Percentiles rank a stretch among this genome's conserved stretches.
Evolutionary conservation across 2,329 filamentous ascomycete genomes (phyloP).

Genomic region (Scedosporium aurantiacum): DNA sequence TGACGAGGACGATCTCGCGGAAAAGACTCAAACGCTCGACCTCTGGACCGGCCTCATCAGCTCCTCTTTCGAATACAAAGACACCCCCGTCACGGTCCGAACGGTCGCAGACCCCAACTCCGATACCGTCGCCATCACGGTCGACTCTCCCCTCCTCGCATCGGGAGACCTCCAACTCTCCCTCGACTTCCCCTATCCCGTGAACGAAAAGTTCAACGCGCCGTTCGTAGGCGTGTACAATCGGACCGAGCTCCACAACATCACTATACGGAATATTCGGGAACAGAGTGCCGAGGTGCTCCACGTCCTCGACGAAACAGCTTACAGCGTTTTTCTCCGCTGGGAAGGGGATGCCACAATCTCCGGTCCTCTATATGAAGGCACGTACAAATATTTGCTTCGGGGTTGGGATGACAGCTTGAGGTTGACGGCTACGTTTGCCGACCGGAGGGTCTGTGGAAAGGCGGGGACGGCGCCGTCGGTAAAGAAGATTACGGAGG

Average conservation of each 20-base stretch:
- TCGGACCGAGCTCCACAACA: neutral
- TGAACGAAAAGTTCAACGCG: slow-evolving; percentile 31
- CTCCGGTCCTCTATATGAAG: neutral
- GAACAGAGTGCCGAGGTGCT: neutral
- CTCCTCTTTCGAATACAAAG: slow-evolving; percentile 23
- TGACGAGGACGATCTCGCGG: slow-evolving; percentile 15
- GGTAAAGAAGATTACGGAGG: neutral
- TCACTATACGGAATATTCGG: neutral
- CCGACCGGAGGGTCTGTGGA: neutral
- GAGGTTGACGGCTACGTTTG: slow-evolving; percentile 2
- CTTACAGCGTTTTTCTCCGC: slow-evolving; percentile 27
- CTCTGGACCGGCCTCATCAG: slow-evolving; percentile 27
- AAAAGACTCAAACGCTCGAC: slow-evolving; percentile 21
- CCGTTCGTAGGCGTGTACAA: slow-evolving; percentile 29
- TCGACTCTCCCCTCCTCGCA: slow-evolving; percentile 23
- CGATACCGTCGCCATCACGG: slow-evolving; percentile 24
- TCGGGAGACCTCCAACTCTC: slow-evolving; percentile 23
- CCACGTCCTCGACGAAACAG: slow-evolving; percentile 16
- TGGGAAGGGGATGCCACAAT: neutral
- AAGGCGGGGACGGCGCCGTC: neutral
- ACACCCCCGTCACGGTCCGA: slow-evolving; percentile 19
- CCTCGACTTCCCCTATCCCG: slow-evolving; percentile 31
- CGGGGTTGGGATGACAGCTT: neutral
- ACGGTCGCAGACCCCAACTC: slow-evolving; percentile 27
- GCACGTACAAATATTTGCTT: slow-evolving; percentile 22